Base-by-base conservation (phyloP, 1,284 basidiomycete species). In the Apiotrichum domesticum region DNA sequence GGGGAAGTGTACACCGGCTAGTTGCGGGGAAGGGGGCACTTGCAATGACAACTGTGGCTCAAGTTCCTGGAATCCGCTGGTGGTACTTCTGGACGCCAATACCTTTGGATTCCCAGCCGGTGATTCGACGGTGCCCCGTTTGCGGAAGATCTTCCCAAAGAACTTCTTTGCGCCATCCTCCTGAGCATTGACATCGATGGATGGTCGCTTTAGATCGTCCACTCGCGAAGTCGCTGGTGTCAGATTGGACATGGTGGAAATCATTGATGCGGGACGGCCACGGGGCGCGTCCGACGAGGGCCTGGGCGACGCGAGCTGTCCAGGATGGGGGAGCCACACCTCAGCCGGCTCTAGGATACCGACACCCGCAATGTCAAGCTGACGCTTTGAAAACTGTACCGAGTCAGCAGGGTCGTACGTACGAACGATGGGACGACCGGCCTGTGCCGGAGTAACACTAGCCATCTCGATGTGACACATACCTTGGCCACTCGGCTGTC, bases 401-500 rank as follows among this genome's bases (percentile, higher is more conserved):
- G 37, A 11, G 47, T 49, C 21, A 39, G 37, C 13, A 21, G 21
- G 21, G 21, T 21, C 21, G 21, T 21, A 21, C 21, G 21, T 21
- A 21, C 21, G 21, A 21, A 21, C 21, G 21, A 21, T 21, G 21
- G 21, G 21, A 21, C 21, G 21, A 21, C 21, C 21, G 21, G 54
- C 15, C n/a, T 3, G 13, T 51, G 32, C 11, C 21, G 21, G 21
- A 21, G 21, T 21, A 21, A 21, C 21, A 21, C 21, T 21, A 21
- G 21, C 21, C 21, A 21, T 21, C 21, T 21, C 21, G 21, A 21
- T 21, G 21, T 21, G 21, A 21, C 21, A 51, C 50, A 21, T 33
- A 51, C 50, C 63, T 87, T 91, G 14, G 94, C 93, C 10, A 98
- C 87, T 73, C 90, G 91, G 35, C 89, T 89, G 63, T 98, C 95